Conservation (phyloP, 306 rosid species). For the Prunus mume region DNA sequence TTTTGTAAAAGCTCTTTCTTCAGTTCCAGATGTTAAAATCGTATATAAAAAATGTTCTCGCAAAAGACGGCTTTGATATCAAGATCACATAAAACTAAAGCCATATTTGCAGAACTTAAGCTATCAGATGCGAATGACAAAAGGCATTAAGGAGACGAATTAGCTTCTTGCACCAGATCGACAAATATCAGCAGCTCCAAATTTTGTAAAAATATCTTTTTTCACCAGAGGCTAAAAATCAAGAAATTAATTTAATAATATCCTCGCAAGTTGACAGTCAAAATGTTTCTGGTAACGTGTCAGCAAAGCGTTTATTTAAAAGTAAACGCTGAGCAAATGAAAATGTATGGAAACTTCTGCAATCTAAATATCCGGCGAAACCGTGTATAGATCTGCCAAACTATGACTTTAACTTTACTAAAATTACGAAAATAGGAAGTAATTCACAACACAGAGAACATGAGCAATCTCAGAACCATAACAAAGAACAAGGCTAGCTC, state of each 20-base stretch:
- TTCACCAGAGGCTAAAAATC: not conserved
- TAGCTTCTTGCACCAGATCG: not conserved
- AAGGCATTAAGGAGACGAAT: not conserved
- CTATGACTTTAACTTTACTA: not conserved
- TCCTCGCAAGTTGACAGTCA: not conserved
- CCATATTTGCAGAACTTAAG: not conserved
- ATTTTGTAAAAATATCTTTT: not conserved
- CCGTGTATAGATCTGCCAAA: not conserved
- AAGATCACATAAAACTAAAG: not conserved
- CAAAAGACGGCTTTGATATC: not conserved
- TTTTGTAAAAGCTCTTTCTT: not conserved
- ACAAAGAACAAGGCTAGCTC: not conserved
- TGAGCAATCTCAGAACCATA: slow-evolving; percentile 4
- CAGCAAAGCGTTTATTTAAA: not conserved
- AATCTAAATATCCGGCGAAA: not conserved
- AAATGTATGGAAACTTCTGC: not conserved
- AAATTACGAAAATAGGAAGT: not conserved
- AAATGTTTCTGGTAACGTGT: not conserved
- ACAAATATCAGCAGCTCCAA: not conserved
- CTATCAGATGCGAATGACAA: not conserved
- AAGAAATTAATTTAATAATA: not conserved
- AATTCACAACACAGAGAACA: slow-evolving; percentile 10
- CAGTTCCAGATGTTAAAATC: not conserved
- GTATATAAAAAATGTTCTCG: not conserved
- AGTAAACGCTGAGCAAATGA: not conserved